Conservation (phyloP, 352 stramenopile species). For the Phytopythium cucurbitacearum region DNA sequence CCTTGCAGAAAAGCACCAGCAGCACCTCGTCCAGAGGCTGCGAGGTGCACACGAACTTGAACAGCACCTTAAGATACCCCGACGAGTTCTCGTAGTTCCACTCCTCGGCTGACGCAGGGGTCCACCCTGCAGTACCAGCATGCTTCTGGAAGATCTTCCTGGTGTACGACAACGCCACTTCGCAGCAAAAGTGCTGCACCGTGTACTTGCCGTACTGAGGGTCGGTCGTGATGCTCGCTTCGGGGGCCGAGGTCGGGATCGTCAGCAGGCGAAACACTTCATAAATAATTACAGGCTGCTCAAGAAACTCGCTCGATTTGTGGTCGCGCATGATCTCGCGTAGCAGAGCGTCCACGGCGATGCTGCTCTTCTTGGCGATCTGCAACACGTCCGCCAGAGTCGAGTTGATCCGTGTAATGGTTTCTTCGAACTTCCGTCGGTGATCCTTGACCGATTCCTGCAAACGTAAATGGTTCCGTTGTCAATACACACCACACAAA, state of each 20-base stretch:
- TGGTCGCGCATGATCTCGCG: conserved; percentile 72
- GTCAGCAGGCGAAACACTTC: conserved; percentile 78
- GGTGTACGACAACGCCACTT: conserved; percentile 73
- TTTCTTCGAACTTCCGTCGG: conserved; percentile 81
- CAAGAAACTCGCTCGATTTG: conserved; percentile 65
- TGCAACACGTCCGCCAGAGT: conserved; percentile 59
- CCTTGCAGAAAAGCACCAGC: conserved; percentile 84
- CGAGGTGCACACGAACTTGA: conserved; percentile 73
- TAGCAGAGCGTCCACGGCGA: conserved; percentile 73
- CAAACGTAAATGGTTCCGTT: neutral
- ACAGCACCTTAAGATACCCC: conserved; percentile 78
- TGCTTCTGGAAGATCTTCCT: conserved; percentile 71
- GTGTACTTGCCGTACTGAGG: conserved; percentile 80
- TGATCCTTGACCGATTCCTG: conserved; percentile 86
- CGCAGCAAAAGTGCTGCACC: conserved; percentile 81
- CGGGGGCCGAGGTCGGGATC: conserved; percentile 23
- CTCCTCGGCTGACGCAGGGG: conserved; percentile 28
- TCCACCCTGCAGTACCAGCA: conserved; percentile 28
- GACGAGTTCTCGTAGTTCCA: conserved; percentile 47
- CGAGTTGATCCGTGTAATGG: conserved; percentile 47
- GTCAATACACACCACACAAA: neutral
- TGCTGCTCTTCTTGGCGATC: conserved; percentile 59
- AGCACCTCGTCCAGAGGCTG: conserved; percentile 71
- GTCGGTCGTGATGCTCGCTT: conserved; percentile 34
- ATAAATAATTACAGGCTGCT: conserved; percentile 78